Evolutionary conservation across 2,329 filamentous ascomycete species (phyloP).

Genomic region (Penicillium crustosum): DNA sequence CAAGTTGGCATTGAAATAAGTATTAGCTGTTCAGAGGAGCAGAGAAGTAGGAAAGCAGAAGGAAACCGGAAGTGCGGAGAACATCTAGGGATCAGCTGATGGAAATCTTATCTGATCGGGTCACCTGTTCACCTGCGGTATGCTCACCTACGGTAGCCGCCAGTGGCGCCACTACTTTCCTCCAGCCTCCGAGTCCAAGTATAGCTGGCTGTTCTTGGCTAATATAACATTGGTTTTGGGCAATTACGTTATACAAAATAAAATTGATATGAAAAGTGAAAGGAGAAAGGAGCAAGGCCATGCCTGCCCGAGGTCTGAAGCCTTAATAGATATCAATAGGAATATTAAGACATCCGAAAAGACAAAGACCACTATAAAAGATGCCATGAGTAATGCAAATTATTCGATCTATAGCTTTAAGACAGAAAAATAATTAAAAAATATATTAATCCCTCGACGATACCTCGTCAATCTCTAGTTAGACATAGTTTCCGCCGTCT

Average conservation of each 20-base stretch:
- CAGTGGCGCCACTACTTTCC: not conserved
- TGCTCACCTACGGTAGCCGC: not conserved
- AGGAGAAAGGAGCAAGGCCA: not conserved
- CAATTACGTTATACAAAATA: constrained; percentile 36
- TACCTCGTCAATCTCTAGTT: not conserved
- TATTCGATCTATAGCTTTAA: not conserved
- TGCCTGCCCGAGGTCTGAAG: not conserved
- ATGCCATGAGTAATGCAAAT: not conserved
- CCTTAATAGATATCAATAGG: not conserved
- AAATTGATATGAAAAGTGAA: not conserved
- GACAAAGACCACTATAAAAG: not conserved
- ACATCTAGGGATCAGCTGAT: constrained; percentile 23
- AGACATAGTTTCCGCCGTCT: not conserved
- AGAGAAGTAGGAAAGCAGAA: constrained; percentile 1
- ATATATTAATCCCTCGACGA: not conserved
- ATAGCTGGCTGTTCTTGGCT: constrained; percentile 56
- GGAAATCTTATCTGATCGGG: constrained; percentile 36
- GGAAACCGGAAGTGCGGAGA: constrained; percentile 13
- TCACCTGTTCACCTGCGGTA: constrained; percentile 5
- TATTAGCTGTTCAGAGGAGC: not conserved
- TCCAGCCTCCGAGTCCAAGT: constrained; percentile 48
- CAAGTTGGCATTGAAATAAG: not conserved
- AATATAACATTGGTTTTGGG: constrained; percentile 52
- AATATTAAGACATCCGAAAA: not conserved
- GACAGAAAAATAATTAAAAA: not conserved